These are phyloP conservation scores for Aristolochia contorta DNA, from an alignment of 164 flowering plant species.

Conservation along the genomic window DNA sequence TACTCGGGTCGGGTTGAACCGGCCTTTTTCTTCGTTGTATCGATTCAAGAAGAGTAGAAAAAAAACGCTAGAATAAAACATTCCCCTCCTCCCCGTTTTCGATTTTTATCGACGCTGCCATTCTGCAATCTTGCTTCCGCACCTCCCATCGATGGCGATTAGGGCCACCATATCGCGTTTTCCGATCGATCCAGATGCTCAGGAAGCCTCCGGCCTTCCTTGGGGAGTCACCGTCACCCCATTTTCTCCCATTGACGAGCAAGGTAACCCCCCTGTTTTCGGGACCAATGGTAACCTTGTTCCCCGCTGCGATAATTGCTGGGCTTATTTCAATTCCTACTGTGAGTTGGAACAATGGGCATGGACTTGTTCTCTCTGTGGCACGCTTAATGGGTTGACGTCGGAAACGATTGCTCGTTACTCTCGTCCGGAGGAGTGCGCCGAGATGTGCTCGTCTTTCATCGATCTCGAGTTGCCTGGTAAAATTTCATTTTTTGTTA, in stretches of 20 bases:
- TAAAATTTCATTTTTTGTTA: conserved; percentile 6
- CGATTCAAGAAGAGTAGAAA: too few relatives aligned
- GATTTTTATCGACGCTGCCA: too few relatives aligned
- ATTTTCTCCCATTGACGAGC: conserved; percentile 72
- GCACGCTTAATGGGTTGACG: conserved; percentile 75
- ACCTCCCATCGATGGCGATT: conserved; percentile 52
- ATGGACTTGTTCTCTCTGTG: conserved; percentile 85
- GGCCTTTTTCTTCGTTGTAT: too few relatives aligned
- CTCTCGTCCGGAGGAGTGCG: conserved; percentile 51
- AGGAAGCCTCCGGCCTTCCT: conserved; percentile 66
- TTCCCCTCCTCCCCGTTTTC: too few relatives aligned
- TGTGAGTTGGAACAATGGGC: conserved; percentile 97
- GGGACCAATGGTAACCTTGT: conserved; percentile 73
- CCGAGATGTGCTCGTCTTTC: conserved; percentile 84
- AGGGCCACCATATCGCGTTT: conserved; percentile 71
- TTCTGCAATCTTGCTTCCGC: too few relatives aligned
- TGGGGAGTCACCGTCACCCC: conserved; percentile 92
- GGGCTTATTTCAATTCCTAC: conserved; percentile 86
- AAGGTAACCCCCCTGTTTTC: conserved; percentile 25
- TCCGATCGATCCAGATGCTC: conserved; percentile 59
- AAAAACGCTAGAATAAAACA: too few relatives aligned
- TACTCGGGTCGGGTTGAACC: too few relatives aligned
- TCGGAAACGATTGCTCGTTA: conserved; percentile 53
- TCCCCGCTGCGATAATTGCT: conserved; percentile 93
- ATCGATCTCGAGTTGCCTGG: conserved; percentile 86